These are phyloP conservation scores for Phaeotremella skinneri DNA, from an alignment of 768 basidiomycete genomes.

Conservation along the genomic window DNA sequence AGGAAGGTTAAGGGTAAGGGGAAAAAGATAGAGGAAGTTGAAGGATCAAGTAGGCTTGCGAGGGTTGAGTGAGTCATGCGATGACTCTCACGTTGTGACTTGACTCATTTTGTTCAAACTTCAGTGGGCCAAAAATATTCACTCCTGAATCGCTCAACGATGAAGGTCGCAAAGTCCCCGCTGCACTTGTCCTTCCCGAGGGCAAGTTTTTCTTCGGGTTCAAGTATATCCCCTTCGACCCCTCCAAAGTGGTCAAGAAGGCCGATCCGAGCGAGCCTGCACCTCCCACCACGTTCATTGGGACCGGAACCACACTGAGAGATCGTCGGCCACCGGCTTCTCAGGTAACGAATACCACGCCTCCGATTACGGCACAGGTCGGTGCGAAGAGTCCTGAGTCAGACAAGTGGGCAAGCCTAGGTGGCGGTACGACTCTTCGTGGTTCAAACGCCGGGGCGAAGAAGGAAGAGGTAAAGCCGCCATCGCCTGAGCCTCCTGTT, in stretches of 20 bases:
- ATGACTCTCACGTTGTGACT: constrained; percentile 1
- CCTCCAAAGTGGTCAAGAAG: constrained; percentile 43
- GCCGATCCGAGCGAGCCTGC: constrained; percentile 13
- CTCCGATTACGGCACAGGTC: constrained; percentile 53
- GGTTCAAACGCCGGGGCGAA: constrained; percentile 56
- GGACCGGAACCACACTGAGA: constrained; percentile 67
- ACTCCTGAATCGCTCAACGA: constrained; percentile 74
- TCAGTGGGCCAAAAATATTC: constrained; percentile 76
- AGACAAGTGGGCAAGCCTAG: constrained; percentile 54
- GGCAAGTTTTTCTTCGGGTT: constrained; percentile 98
- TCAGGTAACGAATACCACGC: constrained; percentile 9
- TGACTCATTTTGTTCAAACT: background rate
- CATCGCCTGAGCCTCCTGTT: constrained; percentile 44
- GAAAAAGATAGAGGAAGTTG: constrained; percentile 73
- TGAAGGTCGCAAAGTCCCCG: constrained; percentile 72
- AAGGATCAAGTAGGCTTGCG: constrained; percentile 80
- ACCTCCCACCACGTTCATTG: constrained; percentile 58
- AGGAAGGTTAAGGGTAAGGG: constrained; percentile 95
- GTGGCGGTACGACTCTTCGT: constrained; percentile 39
- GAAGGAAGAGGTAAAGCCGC: constrained; percentile 60
- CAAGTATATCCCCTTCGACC: constrained; percentile 62
- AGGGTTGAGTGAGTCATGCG: constrained; percentile 72
- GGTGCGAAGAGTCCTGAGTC: constrained; percentile 30
- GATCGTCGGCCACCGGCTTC: constrained; percentile 55
- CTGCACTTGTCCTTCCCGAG: constrained; percentile 81